Evolutionary conservation across 1,139 yeast genomes (phyloP).

Genomic region (Suhomyces ambrosiae): DNA sequence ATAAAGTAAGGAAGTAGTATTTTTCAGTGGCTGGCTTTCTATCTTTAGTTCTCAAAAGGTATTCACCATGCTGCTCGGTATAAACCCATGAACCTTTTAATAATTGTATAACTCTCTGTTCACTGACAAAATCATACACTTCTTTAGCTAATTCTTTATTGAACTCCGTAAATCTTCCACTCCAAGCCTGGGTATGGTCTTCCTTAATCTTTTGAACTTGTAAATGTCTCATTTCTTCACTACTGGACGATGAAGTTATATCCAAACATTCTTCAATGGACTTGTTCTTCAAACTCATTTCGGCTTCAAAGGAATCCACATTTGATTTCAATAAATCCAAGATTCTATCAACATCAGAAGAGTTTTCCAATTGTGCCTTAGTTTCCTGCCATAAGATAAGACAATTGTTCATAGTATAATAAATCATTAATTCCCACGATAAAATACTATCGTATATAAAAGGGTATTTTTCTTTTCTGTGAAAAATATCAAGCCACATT

Average conservation of each 20-base stretch:
- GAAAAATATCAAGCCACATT: conserved; percentile 45
- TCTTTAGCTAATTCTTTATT: conserved; percentile 56
- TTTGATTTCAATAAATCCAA: conserved; percentile 40
- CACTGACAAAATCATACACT: conserved; percentile 74
- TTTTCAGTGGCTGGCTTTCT: conserved; percentile 27
- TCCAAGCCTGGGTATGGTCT: conserved; percentile 36
- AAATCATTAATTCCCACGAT: conserved; percentile 59
- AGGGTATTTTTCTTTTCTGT: conserved; percentile 35
- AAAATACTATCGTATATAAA: conserved; percentile 48
- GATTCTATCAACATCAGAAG: conserved; percentile 53
- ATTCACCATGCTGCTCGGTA: conserved; percentile 61
- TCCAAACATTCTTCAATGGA: conserved; percentile 49
- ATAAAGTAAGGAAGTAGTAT: conserved; percentile 61
- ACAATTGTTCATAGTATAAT: conserved; percentile 56
- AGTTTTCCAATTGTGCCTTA: conserved; percentile 48
- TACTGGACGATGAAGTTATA: conserved; percentile 44
- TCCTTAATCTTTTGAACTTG: conserved; percentile 54
- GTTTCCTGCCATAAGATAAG: conserved; percentile 72
- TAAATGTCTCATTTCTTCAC: conserved; percentile 54
- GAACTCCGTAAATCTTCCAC: conserved; percentile 46
- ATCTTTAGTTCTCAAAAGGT: conserved; percentile 30
- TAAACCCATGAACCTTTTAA: conserved; percentile 87
- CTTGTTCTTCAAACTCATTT: conserved; percentile 24
- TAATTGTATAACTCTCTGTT: conserved; percentile 71
- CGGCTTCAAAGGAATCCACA: conserved; percentile 33